Evolutionary conservation across 768 basidiomycete genomes (phyloP), one percentile per base, ranked within the genome.

Genomic region (Galerina sulciceps): DNA sequence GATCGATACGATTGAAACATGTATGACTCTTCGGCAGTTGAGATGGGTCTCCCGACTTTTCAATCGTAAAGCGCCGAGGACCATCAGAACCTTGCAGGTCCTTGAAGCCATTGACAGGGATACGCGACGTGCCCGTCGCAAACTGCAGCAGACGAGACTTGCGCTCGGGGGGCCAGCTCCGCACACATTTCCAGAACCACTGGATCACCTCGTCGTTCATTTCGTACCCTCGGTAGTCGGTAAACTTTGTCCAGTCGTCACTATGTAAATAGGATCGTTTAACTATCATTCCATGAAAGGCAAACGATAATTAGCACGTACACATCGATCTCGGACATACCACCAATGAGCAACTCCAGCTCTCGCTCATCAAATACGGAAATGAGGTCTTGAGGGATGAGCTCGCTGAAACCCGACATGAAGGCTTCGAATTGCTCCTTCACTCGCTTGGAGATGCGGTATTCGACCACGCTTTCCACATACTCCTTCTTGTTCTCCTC

Each of bases 101-200:
- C 75, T 97, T 98, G 85, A 99, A 99, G 0, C 97, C 97, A 68
- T 96, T 97, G 75, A 97, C 96, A 13, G 96, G 96, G 62, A 97
- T 96, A 62, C 96, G 90, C 11, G 94, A 96, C 10, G 96, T 98
- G 18, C 96, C 96, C 18, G 96, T 98, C 6, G 96, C 94, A 71
- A 99, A 99, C 74, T 99, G 96, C 53, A 99, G 79, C 51, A 98
- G 76, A 34, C 96, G 92, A 13, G 93, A 95, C 79, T 99, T 99
- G 75, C 96, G 90, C 79, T 99, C 97, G 0, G 96, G 89, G 10
- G 97, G 96, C 97, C 97, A 99, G 66, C 90, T 87, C 65, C 93
- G 90, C 44, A 99, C 93, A 67, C 94, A 95, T 78, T 98, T 94
- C 97, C 97, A 99, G 89, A 99, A 99, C 97, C 97, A 99, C 70